These are phyloP conservation scores for Balansia obtecta DNA, from an alignment of 2,329 filamentous ascomycete species.

Conservation along the genomic window DNA sequence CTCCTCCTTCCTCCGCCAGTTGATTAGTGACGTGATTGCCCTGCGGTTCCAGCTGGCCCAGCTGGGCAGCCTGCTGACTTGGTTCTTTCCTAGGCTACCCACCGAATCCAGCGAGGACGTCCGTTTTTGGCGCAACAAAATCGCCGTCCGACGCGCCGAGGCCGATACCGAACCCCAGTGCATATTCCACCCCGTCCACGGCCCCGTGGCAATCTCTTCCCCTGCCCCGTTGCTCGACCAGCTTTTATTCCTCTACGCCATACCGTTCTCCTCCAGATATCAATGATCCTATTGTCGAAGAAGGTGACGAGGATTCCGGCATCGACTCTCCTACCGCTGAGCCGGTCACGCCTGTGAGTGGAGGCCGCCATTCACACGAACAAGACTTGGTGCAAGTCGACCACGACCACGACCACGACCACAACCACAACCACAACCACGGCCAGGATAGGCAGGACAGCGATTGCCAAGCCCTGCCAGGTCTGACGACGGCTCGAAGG, in stretches of 20 bases:
- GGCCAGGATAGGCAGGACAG: constrained; percentile 10
- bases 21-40: constrained; percentile 10
- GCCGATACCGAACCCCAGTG: constrained; percentile 4
- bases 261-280: constrained; percentile 37
- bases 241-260: constrained; percentile 29
- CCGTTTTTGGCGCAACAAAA: constrained; percentile 2
- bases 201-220: constrained; percentile 4
- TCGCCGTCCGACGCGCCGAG: constrained; percentile 5
- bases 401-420: too few species aligned
- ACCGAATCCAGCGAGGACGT: constrained; percentile 3
- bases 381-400: constrained; percentile 41
- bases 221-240: constrained; percentile 8
- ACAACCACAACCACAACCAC: constrained; percentile 20
- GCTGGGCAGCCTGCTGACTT: constrained; percentile 8
- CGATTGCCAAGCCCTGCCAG: constrained; percentile 16
- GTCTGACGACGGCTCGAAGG: constrained; percentile 12
- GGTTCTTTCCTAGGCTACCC: constrained; percentile 4
- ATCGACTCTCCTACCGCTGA: constrained; percentile 48
- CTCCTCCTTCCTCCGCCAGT: constrained; percentile 4
- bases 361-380: constrained; percentile 41
- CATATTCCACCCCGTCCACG: constrained; percentile 5
- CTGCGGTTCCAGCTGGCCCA: constrained; percentile 3
- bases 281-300: constrained; percentile 37
- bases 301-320: constrained; percentile 44
- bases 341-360: constrained; percentile 48